Conservation (phyloP, 2,329 filamentous ascomycete species). For the Ophioceras dolichostomum region DNA sequence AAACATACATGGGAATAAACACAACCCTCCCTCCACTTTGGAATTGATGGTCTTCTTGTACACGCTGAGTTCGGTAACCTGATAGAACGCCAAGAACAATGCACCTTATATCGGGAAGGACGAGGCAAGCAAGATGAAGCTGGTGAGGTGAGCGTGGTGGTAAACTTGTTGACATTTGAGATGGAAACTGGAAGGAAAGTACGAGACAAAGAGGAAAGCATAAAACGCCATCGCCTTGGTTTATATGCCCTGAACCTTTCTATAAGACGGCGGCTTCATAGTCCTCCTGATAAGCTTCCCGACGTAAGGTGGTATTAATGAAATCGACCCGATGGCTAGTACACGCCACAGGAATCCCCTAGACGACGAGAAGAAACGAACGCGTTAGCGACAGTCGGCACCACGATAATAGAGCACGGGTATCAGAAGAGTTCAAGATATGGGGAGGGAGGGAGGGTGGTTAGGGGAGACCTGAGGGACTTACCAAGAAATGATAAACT, state of each 20-base stretch:
- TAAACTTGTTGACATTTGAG: too few species aligned
- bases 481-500: constrained; percentile 60
- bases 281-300: constrained; percentile 75
- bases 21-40: too few species aligned
- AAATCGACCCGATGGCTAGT: constrained; percentile 64
- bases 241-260: constrained; percentile 72
- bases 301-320: constrained; percentile 74
- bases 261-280: constrained; percentile 84
- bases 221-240: not conserved
- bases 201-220: constrained; percentile 2
- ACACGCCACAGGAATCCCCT: constrained; percentile 87
- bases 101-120: too few species aligned
- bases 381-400: not conserved
- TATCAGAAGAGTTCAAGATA: not conserved
- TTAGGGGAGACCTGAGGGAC: too few species aligned
- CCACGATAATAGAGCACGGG: not conserved
- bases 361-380: constrained; percentile 8
- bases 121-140: too few species aligned
- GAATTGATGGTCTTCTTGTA: too few species aligned
- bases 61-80: too few species aligned
- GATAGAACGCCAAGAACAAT: too few species aligned
- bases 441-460: not conserved
- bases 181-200: constrained; percentile 1
- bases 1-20: too few species aligned
- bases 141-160: too few species aligned